phyloP scores from a whole-genome alignment of 2,329 filamentous ascomycete species.

The Monosporascus sp. region DNA sequence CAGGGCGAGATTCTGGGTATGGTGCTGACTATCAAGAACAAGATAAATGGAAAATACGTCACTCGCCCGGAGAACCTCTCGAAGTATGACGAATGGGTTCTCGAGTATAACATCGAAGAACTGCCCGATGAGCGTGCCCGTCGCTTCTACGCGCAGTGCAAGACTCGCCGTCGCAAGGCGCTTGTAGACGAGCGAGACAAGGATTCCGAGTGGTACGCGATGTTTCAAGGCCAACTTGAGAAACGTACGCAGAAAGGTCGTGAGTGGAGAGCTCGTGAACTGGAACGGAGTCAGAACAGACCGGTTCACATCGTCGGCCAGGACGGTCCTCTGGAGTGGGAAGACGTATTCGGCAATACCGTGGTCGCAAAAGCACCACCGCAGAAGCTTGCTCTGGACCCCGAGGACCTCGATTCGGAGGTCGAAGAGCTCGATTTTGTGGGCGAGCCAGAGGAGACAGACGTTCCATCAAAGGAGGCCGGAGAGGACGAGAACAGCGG shows the following conservation, averaged over 20 bases:
- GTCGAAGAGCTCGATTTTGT: no score
- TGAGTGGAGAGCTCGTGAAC: conserved; percentile 50
- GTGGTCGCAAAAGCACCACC: no score
- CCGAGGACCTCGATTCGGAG: background rate
- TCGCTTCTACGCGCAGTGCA: conserved; percentile 51
- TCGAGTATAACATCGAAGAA: conserved; percentile 76
- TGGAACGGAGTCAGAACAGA: conserved; percentile 42
- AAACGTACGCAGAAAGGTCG: conserved; percentile 48
- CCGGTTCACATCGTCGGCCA: conserved; percentile 45
- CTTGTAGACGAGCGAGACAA: conserved; percentile 39
- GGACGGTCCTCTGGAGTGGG: conserved; percentile 26
- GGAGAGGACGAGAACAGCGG: no score
- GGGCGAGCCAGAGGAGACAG: no score
- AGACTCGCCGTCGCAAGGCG: conserved; percentile 47
- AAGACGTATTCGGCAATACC: conserved; percentile 29
- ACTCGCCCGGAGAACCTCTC: conserved; percentile 51
- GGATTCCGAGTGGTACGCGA: conserved; percentile 38
- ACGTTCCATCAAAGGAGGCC: no score
- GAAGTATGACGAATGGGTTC: conserved; percentile 51
- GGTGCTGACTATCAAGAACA: conserved; percentile 67
- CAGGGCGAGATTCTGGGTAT: conserved; percentile 55
- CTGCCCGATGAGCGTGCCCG: conserved; percentile 41
- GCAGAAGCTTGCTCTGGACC: background rate
- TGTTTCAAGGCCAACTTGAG: conserved; percentile 39
- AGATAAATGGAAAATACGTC: conserved; percentile 61